Base-by-base conservation (phyloP, 352 stramenopile genomes). In the Phytophthora ramorum region DNA sequence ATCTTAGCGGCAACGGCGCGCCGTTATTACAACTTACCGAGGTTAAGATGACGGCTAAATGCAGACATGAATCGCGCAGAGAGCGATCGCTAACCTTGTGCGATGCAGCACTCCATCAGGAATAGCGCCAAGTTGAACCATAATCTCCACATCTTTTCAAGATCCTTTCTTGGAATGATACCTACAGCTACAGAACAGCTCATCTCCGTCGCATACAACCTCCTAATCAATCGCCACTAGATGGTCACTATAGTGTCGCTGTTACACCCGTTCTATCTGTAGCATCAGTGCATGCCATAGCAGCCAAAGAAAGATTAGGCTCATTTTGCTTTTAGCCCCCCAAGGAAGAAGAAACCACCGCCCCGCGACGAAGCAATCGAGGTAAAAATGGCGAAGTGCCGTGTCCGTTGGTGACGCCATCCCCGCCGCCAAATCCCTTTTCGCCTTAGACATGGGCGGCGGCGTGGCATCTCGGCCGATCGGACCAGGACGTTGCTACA, bases 401-500 rank as follows among this genome's bases (percentile, higher is more conserved):
- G 0, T 43, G 16, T 43, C n/a, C 10, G 26, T 13, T 54, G n/a
- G 37, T 66, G 32, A 55, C 57, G 24, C 26, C 38, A 45, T 0
- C 13, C 53, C 13, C 53, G 17, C 45, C 48, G n/a, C 55, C 60
- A 73, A 22, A 73, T 61, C 65, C 53, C 28, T 64, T 69, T 73
- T 69, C 38, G 38, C 41, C 52, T 58, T 51, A 17, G 34, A 58
- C 52, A 73, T 73, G 65, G 65, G 65, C 19, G 65, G 65, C 12
- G 59, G 65, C 40, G 66, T 69, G 41, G 19, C 28, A 51, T 74
- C 66, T 70, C 66, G 66, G 41, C 60, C 66, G 8, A 28, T 69
- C n/a, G 54, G 66, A 61, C 16, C 34, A 52, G 66, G 48, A 34
- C 66, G 66, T 35, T 74, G 59, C 37, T 74, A 74, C 66, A 74